phyloP scores from a whole-genome alignment of 257 asterid genomes.

The Thymus mandschuricus region DNA sequence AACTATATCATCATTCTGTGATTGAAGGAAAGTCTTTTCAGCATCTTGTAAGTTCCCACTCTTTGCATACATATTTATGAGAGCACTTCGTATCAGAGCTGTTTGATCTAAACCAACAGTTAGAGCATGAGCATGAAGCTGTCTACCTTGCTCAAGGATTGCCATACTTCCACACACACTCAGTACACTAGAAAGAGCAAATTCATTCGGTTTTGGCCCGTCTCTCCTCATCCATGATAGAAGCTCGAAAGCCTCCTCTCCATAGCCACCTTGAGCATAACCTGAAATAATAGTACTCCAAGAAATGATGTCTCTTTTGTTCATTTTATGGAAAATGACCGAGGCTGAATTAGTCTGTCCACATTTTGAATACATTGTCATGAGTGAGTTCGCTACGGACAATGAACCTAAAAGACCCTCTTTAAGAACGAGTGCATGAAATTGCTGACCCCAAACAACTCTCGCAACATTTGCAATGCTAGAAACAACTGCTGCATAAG shows the following conservation, averaged over 20 bases:
- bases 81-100: constrained; percentile 55
- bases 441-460: constrained; percentile 73
- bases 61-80: constrained; percentile 84
- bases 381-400: constrained; percentile 77
- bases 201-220: constrained; percentile 85
- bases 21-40: constrained; percentile 41
- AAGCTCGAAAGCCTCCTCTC: constrained; percentile 73
- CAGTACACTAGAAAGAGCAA: constrained; percentile 72
- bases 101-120: constrained; percentile 65
- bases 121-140: constrained; percentile 74
- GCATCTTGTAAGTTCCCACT: constrained; percentile 82
- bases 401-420: constrained; percentile 55
- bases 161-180: constrained; percentile 81
- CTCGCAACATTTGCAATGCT: constrained; percentile 68
- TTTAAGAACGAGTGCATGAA: constrained; percentile 68
- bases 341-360: constrained; percentile 54
- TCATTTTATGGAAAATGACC: constrained; percentile 55
- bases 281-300: constrained; percentile 94
- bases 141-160: constrained; percentile 82
- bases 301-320: constrained; percentile 67
- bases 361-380: constrained; percentile 79
- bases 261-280: constrained; percentile 72
- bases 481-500: constrained; percentile 78
- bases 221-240: constrained; percentile 75
- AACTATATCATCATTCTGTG: constrained; percentile 59